phyloP scores from a whole-genome alignment of 78 protist genomes.

The Dictyostelium citrinum region DNA sequence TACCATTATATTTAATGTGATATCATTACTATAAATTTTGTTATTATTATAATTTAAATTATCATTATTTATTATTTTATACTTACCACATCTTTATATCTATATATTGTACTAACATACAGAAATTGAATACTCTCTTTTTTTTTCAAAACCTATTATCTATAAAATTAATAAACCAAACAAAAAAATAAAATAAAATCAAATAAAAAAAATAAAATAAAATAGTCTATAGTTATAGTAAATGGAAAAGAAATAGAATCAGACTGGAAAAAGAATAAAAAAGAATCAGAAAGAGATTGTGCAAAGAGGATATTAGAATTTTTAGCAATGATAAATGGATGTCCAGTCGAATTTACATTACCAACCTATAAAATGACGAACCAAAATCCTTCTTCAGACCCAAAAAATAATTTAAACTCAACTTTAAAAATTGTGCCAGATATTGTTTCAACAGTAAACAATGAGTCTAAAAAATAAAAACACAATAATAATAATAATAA shows the following conservation, averaged over 20 bases:
- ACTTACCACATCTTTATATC: background rate
- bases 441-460: too few relatives aligned
- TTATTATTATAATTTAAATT: background rate
- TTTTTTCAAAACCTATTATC: too few relatives aligned
- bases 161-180: too few relatives aligned
- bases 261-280: background rate
- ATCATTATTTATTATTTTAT: background rate
- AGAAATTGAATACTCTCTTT: background rate
- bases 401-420: too few relatives aligned
- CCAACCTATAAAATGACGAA: background rate
- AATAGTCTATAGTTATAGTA: background rate
- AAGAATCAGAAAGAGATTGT: constrained; percentile 5
- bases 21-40: background rate
- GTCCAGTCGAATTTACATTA: background rate
- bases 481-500: background rate
- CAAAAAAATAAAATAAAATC: background rate
- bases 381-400: background rate
- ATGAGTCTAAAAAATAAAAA: too few relatives aligned
- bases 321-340: background rate
- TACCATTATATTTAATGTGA: background rate
- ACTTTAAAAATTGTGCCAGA: too few relatives aligned
- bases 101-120: background rate
- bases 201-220: background rate
- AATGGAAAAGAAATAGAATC: background rate
- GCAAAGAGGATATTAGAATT: background rate